These are phyloP conservation scores for Mycena olivaceomarginata DNA, from an alignment of 768 basidiomycete species.

Conservation along the genomic window DNA sequence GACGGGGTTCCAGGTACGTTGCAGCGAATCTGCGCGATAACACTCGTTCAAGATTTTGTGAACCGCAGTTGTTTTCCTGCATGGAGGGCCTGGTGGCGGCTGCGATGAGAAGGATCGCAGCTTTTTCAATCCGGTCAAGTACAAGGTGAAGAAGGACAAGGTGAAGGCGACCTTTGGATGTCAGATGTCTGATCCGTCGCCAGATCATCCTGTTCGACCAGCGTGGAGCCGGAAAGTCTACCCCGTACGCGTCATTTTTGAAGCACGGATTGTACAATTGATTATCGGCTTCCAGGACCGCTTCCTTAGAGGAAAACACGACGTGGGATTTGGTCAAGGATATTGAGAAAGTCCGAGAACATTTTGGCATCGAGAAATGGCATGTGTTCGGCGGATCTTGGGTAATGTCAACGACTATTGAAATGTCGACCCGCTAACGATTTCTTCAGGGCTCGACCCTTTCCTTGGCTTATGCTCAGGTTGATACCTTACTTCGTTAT, in stretches of 20 bases:
- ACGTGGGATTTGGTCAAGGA: conserved; percentile 97
- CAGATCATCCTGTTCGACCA: conserved; percentile 94
- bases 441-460: conserved; percentile 86
- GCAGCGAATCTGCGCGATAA: background rate
- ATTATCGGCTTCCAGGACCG: conserved; percentile 68
- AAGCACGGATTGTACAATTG: background rate
- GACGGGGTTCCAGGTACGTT: conserved; percentile 82
- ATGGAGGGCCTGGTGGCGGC: conserved; percentile 92
- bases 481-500: conserved; percentile 47
- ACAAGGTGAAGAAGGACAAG: conserved; percentile 72
- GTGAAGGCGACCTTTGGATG: background rate
- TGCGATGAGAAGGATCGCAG: conserved; percentile 75
- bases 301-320: conserved; percentile 90
- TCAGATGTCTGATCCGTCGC: conserved; percentile 10
- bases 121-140: conserved; percentile 91
- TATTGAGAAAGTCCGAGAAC: conserved; percentile 87
- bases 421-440: background rate
- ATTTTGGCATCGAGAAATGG: conserved; percentile 90
- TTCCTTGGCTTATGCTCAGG: conserved; percentile 91
- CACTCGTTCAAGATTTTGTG: background rate
- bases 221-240: conserved; percentile 91
- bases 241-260: conserved; percentile 72
- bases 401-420: conserved; percentile 64
- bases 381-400: conserved; percentile 97
- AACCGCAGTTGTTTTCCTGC: conserved; percentile 84